Base-by-base conservation (phyloP, 306 rosid genomes). In the Inga oerstediana region DNA sequence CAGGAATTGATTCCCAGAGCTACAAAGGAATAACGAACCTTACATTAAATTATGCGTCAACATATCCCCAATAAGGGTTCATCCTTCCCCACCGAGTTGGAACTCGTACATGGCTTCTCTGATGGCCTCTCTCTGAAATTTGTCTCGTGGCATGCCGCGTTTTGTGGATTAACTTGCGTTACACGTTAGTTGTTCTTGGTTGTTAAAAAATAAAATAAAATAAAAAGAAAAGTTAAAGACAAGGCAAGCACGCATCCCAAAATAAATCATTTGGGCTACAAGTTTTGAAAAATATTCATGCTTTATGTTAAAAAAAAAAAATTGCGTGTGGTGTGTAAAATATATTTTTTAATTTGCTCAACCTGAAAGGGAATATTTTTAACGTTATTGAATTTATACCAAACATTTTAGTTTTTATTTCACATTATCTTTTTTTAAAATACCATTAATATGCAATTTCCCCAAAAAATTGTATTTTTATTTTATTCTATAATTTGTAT, bases 1-100 rank as follows among this genome's bases (percentile, higher is more conserved):
- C 9, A 11, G 62, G 85, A 80, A 86, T 84, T 87, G 79, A 87
- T 88, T 88, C 92, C 56, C 45, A 10, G 15, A n/a, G 67, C 35
- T 41, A 66, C 41, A 16, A 49, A 10, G 37, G 37, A 24, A 62
- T 62, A 8, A 62, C 24, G 72, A 51, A 73, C 20, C 68, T 9
- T 41, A 4, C 16, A 46, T 10, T 43, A 20, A 54, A 54, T 54
- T 56, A 56, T 19, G 9, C 67, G 9, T 44, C 59, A 71, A 10
- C 37, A 24, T 71, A 16, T 44, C 56, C 35, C 20, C 56, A 44
- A 12, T 2, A 10, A 22, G 39, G 7, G 75, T 49, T 13, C 75
- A 43, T n/a, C n/a, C 39, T 72, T 45, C 59, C 3, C 76, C 12
- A 44, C 48, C 20, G 5, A 4, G 37, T n/a, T 12, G 75, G 17